These are phyloP conservation scores for Solanum ossicruentum DNA, from an alignment of 257 asterid species.

Conservation along the genomic window DNA sequence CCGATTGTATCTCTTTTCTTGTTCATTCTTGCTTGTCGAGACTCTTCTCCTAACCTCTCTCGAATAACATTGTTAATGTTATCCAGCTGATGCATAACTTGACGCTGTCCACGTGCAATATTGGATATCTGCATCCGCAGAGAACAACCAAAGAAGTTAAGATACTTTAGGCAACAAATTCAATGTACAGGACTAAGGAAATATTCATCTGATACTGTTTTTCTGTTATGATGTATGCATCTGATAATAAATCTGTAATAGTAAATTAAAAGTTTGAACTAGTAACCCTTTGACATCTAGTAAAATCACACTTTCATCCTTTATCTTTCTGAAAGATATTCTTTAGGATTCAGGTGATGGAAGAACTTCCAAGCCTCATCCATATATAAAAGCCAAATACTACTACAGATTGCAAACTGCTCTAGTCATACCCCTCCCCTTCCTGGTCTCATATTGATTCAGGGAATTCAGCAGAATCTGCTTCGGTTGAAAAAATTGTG, in stretches of 20 bases:
- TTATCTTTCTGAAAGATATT: not conserved
- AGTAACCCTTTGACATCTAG: not conserved
- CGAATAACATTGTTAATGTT: slow-evolving; percentile 46
- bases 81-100: slow-evolving; percentile 69
- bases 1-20: slow-evolving; percentile 6
- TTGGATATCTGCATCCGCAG: slow-evolving; percentile 36
- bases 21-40: not conserved
- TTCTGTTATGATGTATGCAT: not conserved
- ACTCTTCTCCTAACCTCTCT: slow-evolving; percentile 6
- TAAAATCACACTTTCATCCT: not conserved
- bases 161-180: not conserved
- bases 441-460: not conserved
- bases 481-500: not conserved
- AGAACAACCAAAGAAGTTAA: not conserved
- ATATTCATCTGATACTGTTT: not conserved
- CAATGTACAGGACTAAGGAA: not conserved
- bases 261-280: not conserved
- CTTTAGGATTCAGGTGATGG: not conserved
- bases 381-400: not conserved
- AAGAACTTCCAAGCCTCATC: not conserved
- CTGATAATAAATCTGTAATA: not conserved
- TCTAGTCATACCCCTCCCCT: not conserved
- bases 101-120: slow-evolving; percentile 66
- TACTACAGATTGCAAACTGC: not conserved
- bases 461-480: not conserved